phyloP scores from a whole-genome alignment of 169 alveolate species.

The Eimeria brunetti region DNA sequence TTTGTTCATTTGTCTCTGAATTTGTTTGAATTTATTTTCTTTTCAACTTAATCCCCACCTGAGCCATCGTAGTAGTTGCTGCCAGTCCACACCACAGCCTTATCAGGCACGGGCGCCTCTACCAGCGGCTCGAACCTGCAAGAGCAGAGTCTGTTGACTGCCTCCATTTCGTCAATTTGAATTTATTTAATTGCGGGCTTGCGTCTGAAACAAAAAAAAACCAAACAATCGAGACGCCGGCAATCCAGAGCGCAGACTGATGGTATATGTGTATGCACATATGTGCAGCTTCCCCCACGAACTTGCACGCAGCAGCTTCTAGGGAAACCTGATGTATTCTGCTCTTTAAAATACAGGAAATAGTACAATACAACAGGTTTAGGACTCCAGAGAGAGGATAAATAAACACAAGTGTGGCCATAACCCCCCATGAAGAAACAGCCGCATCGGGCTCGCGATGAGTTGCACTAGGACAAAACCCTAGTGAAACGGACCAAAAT shows the following conservation, averaged over 20 bases:
- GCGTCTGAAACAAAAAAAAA: background rate
- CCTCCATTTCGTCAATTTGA: conserved; percentile 4
- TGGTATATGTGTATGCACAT: no score
- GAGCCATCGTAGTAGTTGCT: conserved; percentile 77
- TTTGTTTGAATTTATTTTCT: no score
- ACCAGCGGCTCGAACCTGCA: conserved; percentile 75
- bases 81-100: conserved; percentile 59
- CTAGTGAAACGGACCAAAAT: background rate
- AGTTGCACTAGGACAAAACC: background rate
- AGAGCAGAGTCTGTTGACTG: conserved; percentile 24
- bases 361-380: background rate
- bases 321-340: background rate
- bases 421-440: background rate
- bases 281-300: background rate
- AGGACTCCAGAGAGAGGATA: background rate
- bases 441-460: background rate
- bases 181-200: background rate
- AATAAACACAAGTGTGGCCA: background rate
- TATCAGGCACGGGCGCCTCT: conserved; percentile 47
- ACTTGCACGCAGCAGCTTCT: background rate
- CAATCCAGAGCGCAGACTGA: background rate
- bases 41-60: conserved; percentile 81
- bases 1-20: no score
- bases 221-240: background rate
- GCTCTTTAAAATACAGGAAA: background rate